Evolutionary conservation across 768 basidiomycete species (phyloP), one percentile per base, ranked within the genome.

Genomic region (Cyclocybe aegerita): DNA sequence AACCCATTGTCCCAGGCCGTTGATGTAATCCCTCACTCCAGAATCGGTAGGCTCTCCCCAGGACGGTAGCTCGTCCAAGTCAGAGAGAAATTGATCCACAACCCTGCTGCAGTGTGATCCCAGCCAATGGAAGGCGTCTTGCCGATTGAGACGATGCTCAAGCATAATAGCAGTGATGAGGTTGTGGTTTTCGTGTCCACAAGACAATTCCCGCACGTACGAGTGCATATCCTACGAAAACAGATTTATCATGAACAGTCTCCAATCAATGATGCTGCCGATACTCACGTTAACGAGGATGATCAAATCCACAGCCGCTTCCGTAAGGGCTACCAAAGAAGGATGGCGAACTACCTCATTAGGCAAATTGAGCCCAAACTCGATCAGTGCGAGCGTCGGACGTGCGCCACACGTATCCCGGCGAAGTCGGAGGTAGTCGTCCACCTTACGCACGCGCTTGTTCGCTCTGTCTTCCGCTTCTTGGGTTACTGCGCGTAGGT

Each of bases 321-420:
- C 68, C 15, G 72, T 69, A 48, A 85, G 69, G 6, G 71, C 66
- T 48, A 62, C 60, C 36, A 85, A 69, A 39, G 69, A 58, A 1
- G 79, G 77, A 62, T 85, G 75, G n/a, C 72, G 67, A 52, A 77
- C 68, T 52, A 83, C 76, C 46, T 78, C 70, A 16, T 82, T 75
- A 0, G 81, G 80, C 16, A 85, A 60, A 55, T 82, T 74, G 34
- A 84, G 71, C 2, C 78, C 78, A 48, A 81, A 81, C 56, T 86
- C 81, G 49, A 77, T 76, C 3, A 81, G 65, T 11, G 73, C 73
- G 51, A 79, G 76, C 44, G 77, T 71, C 0, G 79, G 75, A 49
- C 77, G 77, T 57, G 72, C 76, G 7, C 76, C 82, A 47, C 74
- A 77, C 9, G 80, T 82, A 45, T 81, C 73, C 30, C 82, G 73